These are phyloP conservation scores for Mycena metata DNA, from an alignment of 768 basidiomycete genomes.

Conservation along the genomic window DNA sequence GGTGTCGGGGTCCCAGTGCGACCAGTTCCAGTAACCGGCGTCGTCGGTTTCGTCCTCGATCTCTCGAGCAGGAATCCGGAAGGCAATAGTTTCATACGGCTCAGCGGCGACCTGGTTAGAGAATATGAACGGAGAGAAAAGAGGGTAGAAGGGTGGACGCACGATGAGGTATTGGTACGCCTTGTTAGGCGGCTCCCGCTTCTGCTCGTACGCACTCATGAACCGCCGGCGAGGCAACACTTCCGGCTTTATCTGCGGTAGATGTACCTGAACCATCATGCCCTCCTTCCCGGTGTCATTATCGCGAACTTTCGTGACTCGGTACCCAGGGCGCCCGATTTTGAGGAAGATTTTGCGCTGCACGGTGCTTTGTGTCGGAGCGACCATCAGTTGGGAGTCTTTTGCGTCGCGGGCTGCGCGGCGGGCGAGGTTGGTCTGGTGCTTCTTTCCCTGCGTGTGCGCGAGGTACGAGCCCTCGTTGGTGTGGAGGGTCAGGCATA, in stretches of 20 bases:
- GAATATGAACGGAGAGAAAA: slow-evolving; percentile 46
- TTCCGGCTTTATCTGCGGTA: slow-evolving; percentile 92
- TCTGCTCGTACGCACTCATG: slow-evolving; percentile 99
- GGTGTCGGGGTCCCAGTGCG: slow-evolving; percentile 99
- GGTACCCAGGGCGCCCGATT: slow-evolving; percentile 95
- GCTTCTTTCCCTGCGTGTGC: slow-evolving; percentile 99
- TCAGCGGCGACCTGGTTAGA: slow-evolving; percentile 91
- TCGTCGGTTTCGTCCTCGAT: slow-evolving; percentile 96
- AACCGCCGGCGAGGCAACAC: slow-evolving; percentile 90
- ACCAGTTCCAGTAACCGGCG: slow-evolving; percentile 95
- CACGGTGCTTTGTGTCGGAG: slow-evolving; percentile 81
- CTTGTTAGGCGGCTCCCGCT: slow-evolving; percentile 93
- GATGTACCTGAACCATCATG: slow-evolving; percentile 96
- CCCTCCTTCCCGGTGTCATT: slow-evolving; percentile 92
- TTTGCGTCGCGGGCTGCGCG: slow-evolving; percentile 98
- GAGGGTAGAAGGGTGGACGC: slow-evolving; percentile 50
- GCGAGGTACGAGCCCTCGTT: slow-evolving; percentile 99
- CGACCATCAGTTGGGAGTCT: slow-evolving; percentile 91
- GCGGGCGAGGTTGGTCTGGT: slow-evolving; percentile 97
- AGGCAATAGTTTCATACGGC: slow-evolving; percentile 99
- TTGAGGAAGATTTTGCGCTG: slow-evolving; percentile 97
- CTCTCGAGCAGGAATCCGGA: slow-evolving; percentile 96
- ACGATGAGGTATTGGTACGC: slow-evolving; percentile 98
- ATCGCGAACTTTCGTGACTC: slow-evolving; percentile 97
- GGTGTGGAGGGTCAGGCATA: slow-evolving; percentile 98